Evolutionary conservation across 768 basidiomycete genomes (phyloP), one percentile per base, ranked within the genome.

Genomic region (Leccinum fibrillosum): DNA sequence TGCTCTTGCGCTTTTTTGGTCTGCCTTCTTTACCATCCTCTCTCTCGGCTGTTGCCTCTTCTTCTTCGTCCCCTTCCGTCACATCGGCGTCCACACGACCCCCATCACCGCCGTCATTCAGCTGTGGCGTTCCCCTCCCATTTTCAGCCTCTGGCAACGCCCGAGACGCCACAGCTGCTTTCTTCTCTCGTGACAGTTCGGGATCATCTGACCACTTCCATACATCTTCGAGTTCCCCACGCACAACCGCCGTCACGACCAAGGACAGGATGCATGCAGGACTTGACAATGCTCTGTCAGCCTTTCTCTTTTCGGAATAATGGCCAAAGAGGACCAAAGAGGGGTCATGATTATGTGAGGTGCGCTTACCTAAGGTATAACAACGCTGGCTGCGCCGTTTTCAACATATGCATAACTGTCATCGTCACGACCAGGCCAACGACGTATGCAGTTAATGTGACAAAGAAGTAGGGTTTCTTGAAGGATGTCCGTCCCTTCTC

Each of bases 311-410:
- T 52, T 35, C 17, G 50, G 34, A 21, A 9, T 2, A 15, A 37
- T 23, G 15, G 8, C 48, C 8, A 17, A 26, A 13, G 8, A 28
- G 37, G n/a, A 4, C 30, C 30, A 30, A 30, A 13, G 11, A 12
- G 32, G 32, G 32, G 32, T 34, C 0, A 19, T 30, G 44, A n/a
- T 57, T 15, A 42, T 23, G 52, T 52, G 37, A 30, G 39, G n/a
- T 28, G 30, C 42, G 15, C 82, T 67, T 64, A 89, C 90, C 89
- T 90, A 61, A 99, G 81, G 74, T 98, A 99, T 48, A 99, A 76
- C 55, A 99, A 74, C 2, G 96, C 96, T 1, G 96, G 96, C 65
- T 99, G 96, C 3, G 91, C 93, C 7, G 78, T 80, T 32, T 78
- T 77, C 64, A 85, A 87, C 42, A 74, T 67, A 67, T 96, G 91